These are phyloP conservation scores for Quercus gilva DNA, from an alignment of 306 rosid genomes.

Conservation along the genomic window DNA sequence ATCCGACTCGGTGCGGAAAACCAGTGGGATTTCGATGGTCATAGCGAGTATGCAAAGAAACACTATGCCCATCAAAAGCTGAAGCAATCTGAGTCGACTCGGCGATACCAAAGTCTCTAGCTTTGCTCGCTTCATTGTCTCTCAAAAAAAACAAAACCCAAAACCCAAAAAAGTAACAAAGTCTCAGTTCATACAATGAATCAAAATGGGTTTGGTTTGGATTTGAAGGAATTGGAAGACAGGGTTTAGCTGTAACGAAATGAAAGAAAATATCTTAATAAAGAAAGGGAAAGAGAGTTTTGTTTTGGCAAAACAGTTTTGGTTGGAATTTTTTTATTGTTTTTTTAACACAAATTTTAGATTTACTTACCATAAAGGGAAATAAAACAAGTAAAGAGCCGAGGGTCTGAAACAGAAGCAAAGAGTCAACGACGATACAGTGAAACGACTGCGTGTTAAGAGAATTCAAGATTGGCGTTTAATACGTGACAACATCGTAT, in stretches of 20 bases:
- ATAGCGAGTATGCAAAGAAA: constrained; percentile 62
- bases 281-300: background rate
- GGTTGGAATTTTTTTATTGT: no score
- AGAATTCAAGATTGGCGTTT: no score
- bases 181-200: constrained; percentile 1
- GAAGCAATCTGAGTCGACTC: constrained; percentile 63
- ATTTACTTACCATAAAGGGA: background rate
- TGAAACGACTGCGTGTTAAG: no score
- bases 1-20: constrained; percentile 36
- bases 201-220: background rate
- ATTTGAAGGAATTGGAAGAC: constrained; percentile 6
- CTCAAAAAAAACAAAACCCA: constrained; percentile 6
- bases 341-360: background rate
- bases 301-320: background rate
- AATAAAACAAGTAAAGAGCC: background rate
- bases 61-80: constrained; percentile 54
- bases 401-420: background rate
- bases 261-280: background rate
- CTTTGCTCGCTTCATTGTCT: constrained; percentile 71
- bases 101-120: constrained; percentile 41
- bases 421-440: no score
- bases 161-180: no score
- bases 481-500: no score
- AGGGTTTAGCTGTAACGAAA: no score
- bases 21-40: constrained; percentile 79